Evolutionary conservation across 768 basidiomycete species (phyloP).

Genomic region (Paxillus ammoniavirescens): DNA sequence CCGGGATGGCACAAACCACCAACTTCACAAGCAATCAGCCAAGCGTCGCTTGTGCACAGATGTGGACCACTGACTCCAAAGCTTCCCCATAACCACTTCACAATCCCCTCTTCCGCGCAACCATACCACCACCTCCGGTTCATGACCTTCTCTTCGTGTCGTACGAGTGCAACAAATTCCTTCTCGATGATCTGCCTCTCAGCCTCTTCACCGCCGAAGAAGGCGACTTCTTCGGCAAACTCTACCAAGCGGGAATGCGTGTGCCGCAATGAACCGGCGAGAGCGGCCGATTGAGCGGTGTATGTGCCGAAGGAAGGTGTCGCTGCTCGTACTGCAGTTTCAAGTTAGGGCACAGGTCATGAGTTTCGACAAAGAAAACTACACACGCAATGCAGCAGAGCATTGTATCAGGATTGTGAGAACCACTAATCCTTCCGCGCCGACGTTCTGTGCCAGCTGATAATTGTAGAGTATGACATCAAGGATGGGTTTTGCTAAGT

Average conservation of each 20-base stretch:
- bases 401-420: slow-evolving; percentile 83
- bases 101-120: slow-evolving; percentile 90
- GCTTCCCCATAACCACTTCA: slow-evolving; percentile 97
- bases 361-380: not conserved
- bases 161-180: slow-evolving; percentile 80
- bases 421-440: slow-evolving; percentile 85
- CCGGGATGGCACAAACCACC: slow-evolving; percentile 88
- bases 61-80: slow-evolving; percentile 66
- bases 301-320: slow-evolving; percentile 94
- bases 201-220: slow-evolving; percentile 82
- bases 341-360: slow-evolving; percentile 1
- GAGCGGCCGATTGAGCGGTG: slow-evolving; percentile 82
- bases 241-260: slow-evolving; percentile 89
- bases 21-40: slow-evolving; percentile 43
- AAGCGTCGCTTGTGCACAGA: not conserved
- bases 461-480: slow-evolving; percentile 96
- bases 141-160: slow-evolving; percentile 82
- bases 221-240: slow-evolving; percentile 85
- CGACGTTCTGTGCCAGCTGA: slow-evolving; percentile 90
- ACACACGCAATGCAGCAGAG: slow-evolving; percentile 78
- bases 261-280: slow-evolving; percentile 87
- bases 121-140: slow-evolving; percentile 85
- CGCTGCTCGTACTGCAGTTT: slow-evolving; percentile 68
- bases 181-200: slow-evolving; percentile 92
- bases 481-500: slow-evolving; percentile 89